These are phyloP conservation scores for Nymphaea thermarum DNA, from an alignment of 164 flowering plant species.

Conservation along the genomic window DNA sequence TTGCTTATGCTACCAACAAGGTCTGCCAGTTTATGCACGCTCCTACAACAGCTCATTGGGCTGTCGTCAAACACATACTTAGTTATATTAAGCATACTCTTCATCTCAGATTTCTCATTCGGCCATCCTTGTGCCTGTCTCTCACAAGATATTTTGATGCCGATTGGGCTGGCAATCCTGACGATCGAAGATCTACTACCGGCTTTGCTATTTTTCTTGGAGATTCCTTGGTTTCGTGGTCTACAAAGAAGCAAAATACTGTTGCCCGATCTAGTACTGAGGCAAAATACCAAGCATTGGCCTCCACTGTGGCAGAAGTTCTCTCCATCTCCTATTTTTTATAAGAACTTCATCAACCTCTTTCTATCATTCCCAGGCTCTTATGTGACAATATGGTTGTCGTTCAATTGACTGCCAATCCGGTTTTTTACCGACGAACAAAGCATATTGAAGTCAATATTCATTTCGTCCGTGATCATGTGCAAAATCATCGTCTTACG, in stretches of 20 bases:
- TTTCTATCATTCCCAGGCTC: too few relatives aligned
- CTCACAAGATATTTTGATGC: not conserved
- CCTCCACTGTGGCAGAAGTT: not conserved
- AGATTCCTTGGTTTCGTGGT: not conserved
- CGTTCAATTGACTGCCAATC: not conserved
- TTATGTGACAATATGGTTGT: not conserved
- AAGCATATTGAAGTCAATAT: not conserved
- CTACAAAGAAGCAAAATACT: not conserved
- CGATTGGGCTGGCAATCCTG: not conserved
- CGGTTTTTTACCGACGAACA: not conserved
- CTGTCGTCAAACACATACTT: not conserved
- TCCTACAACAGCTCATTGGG: not conserved
- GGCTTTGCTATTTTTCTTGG: not conserved
- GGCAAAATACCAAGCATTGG: not conserved
- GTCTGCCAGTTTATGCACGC: not conserved
- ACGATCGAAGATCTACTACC: not conserved
- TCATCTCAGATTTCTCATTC: not conserved
- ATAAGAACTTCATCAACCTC: not conserved
- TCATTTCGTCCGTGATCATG: not conserved
- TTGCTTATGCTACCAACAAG: not conserved
- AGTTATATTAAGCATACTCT: not conserved
- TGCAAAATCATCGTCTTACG: too few relatives aligned
- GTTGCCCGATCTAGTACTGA: not conserved
- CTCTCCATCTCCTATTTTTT: not conserved
- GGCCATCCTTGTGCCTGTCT: not conserved